Evolutionary conservation across 148 eudicot genomes (phyloP).

Genomic region (Silene latifolia): DNA sequence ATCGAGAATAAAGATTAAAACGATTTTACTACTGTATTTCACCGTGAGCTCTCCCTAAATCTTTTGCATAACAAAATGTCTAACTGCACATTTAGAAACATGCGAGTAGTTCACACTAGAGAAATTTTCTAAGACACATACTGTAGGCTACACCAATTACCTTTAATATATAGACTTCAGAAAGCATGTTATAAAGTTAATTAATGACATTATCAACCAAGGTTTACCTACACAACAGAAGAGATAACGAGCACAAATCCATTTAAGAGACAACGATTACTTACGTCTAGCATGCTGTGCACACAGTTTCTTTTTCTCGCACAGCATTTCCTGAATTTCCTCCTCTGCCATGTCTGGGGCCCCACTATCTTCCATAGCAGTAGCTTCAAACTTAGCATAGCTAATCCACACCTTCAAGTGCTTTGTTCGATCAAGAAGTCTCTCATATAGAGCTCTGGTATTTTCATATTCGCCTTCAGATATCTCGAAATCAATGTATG

Average conservation of each 20-base stretch:
- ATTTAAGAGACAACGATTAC: constrained; percentile 10
- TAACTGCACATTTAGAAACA: neutral
- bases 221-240: neutral
- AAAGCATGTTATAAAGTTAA: no score
- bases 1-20: no score
- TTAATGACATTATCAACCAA: neutral
- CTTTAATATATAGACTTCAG: no score
- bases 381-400: constrained; percentile 85
- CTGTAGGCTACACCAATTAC: neutral
- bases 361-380: constrained; percentile 44
- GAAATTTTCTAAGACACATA: neutral
- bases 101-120: neutral
- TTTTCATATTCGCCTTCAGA: constrained; percentile 70
- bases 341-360: constrained; percentile 43
- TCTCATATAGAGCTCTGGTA: constrained; percentile 86
- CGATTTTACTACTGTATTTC: no score
- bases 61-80: neutral
- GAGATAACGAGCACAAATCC: neutral
- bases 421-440: constrained; percentile 85
- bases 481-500: constrained; percentile 91
- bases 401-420: constrained; percentile 96
- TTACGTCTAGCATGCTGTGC: constrained; percentile 69
- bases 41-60: no score
- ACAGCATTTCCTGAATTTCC: constrained; percentile 28
- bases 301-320: constrained; percentile 45